Evolutionary conservation across 768 basidiomycete species (phyloP), one percentile per base, ranked within the genome.

Genomic region (Agaricus subrufescens): DNA sequence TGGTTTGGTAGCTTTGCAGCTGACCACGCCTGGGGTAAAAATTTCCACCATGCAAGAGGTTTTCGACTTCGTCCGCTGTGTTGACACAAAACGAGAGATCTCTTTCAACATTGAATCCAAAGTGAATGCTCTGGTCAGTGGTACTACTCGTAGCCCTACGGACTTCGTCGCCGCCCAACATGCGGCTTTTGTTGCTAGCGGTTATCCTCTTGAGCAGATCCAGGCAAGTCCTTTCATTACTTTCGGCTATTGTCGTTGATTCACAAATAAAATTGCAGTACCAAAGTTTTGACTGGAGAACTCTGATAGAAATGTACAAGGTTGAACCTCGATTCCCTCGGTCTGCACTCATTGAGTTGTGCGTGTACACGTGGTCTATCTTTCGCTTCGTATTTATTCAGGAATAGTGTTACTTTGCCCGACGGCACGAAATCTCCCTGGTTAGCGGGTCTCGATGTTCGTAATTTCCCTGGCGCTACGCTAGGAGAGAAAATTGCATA

Each of bases 211-310:
- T 27, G 74, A 79, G 2, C 69, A 71, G 15, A 88, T 90, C 58
- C 87, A 84, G 4, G 87, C 87, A 61, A 57, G 82, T 63, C 10
- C 38, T 31, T 34, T 23, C 2, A 34, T 31, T n/a, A 6, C 8
- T 15, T 6, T 30, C 23, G 46, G 19, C 10, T 2, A 27, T 52
- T 39, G 3, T 27, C 40, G 3, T 40, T 29, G 4, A 23, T 8
- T 27, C n/a, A 50, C 55, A 10, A 27, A 19, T 7, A 30, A 45
- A 10, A 7, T 1, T 25, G 6, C 60, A 90, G 87, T 89, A 82
- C 60, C 87, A 93, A 72, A 88, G 87, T 62, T 90, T 91, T 62
- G 86, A 90, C 66, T 92, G 91, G 90, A 76, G 89, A 62, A 85
- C 88, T 12, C 66, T 92, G 12, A 66, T 87, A 48, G 77, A 71